A percentile compares a stretch with the other conserved stretches of the same genome.
These are phyloP conservation scores for Xylaria sp. DNA, from an alignment of 2,329 filamentous ascomycete genomes.

Conservation along the genomic window DNA sequence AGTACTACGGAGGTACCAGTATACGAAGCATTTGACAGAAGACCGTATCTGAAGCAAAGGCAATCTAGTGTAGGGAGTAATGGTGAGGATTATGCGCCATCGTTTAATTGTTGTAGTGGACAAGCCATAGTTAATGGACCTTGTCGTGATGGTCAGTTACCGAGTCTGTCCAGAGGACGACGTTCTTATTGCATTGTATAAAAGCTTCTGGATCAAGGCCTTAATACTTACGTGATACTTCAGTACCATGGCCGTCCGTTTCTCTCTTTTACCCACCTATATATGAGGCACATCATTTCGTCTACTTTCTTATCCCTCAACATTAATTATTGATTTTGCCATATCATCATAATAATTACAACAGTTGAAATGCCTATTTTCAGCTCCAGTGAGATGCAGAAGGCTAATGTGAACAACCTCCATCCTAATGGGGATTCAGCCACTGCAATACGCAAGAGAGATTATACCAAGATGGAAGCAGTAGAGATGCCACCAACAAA, in stretches of 20 bases:
- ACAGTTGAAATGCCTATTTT: not conserved
- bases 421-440: not conserved
- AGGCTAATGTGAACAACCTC: no score
- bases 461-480: conserved; percentile 7
- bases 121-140: not conserved
- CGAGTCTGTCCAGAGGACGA: not conserved
- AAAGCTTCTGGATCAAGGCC: not conserved
- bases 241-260: not conserved
- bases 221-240: not conserved
- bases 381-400: not conserved
- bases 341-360: not conserved
- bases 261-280: not conserved
- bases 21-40: no score
- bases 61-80: no score
- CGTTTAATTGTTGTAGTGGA: not conserved
- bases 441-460: conserved; percentile 9
- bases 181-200: not conserved
- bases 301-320: not conserved
- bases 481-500: conserved; percentile 22
- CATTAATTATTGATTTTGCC: not conserved
- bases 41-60: not conserved
- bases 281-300: not conserved
- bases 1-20: not conserved
- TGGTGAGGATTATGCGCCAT: no score
- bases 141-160: not conserved